These are phyloP conservation scores for Calonectria henricotiae DNA, from an alignment of 2,329 filamentous ascomycete species.

Conservation along the genomic window DNA sequence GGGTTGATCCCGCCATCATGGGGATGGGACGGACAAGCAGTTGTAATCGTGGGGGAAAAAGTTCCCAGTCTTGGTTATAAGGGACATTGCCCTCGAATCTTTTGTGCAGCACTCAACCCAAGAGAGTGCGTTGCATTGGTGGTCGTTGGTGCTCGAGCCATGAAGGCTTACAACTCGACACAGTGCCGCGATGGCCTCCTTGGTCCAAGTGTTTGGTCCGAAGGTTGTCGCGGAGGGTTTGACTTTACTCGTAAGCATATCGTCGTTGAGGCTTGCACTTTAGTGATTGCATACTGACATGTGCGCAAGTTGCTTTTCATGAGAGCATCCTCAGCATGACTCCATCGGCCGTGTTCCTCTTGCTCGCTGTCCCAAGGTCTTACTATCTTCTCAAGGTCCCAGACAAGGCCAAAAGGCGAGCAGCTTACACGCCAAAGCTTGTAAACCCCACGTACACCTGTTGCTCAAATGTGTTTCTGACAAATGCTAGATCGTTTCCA, in stretches of 20 bases:
- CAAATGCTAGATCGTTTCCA: conserved; percentile 45
- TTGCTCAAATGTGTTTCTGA: conserved; percentile 1
- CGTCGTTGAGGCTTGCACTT: background rate
- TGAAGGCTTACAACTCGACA: conserved; percentile 50
- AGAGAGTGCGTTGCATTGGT: background rate
- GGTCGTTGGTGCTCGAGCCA: background rate
- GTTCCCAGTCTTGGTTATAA: background rate
- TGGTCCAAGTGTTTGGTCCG: conserved; percentile 51
- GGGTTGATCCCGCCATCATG: background rate
- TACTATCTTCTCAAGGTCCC: conserved; percentile 48
- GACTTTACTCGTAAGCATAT: conserved; percentile 53
- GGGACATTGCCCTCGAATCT: background rate
- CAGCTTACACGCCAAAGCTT: conserved; percentile 53
- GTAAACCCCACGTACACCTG: conserved; percentile 30
- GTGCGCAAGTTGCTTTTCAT: conserved; percentile 52
- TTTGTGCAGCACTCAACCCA: background rate
- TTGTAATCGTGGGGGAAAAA: background rate
- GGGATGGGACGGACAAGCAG: background rate
- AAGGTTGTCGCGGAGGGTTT: conserved; percentile 55
- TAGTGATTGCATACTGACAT: conserved; percentile 31
- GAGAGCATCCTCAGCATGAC: conserved; percentile 52
- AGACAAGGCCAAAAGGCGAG: conserved; percentile 49
- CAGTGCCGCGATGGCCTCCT: conserved; percentile 54
- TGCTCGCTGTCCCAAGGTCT: conserved; percentile 45
- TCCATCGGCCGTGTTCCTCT: conserved; percentile 51